Evolutionary conservation across 2,329 filamentous ascomycete genomes (phyloP), one percentile per base, ranked within the genome.

Genomic region (Cladosporium sp.): DNA sequence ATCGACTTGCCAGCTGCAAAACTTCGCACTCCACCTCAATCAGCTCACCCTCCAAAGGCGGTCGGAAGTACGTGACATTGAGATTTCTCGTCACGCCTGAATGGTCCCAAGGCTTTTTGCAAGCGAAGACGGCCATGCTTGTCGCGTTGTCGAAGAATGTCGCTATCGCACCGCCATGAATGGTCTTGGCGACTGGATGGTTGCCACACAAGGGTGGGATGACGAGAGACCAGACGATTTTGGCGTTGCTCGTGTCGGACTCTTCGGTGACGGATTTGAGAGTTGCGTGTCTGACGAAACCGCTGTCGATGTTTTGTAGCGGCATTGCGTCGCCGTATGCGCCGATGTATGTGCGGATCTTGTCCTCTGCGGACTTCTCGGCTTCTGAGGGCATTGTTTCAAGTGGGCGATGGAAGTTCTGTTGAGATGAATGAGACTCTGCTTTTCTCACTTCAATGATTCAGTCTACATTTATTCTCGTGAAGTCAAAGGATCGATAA

Each of bases 61-160:
- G 80, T 13, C 79, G 70, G 43, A 84, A 66, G 66, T 82, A 83
- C 2, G 77, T 81, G 58, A 81, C 81, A 68, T 78, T 82, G 67
- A 84, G 71, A 61, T 71, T 77, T 43, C 77, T 66, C 43, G 72
- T 77, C 10, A 83, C 81, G 56, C 81, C 79, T 2, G 75, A 80
- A n/a, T 74, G 72, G 7, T 62, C 62, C 80, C 80, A 83, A 58
- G 78, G 79, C 8, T 69, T 70, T 1, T 74, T 76, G 21, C 71
- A 69, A 3, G 75, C 71, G 6, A 67, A 69, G 18, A 81, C 73
- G 6, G 79, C 75, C 8, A 79, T 72, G 7, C 77, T 80, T 1
- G 82, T 83, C 63, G 80, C 79, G 74, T 86, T 83, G 70, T 88
- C 86, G 66, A 85, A 85, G 51, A 86, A 82, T 5, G 84, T 75